Evolutionary conservation across 2,329 filamentous ascomycete species (phyloP).

Genomic region (Alternaria solani): DNA sequence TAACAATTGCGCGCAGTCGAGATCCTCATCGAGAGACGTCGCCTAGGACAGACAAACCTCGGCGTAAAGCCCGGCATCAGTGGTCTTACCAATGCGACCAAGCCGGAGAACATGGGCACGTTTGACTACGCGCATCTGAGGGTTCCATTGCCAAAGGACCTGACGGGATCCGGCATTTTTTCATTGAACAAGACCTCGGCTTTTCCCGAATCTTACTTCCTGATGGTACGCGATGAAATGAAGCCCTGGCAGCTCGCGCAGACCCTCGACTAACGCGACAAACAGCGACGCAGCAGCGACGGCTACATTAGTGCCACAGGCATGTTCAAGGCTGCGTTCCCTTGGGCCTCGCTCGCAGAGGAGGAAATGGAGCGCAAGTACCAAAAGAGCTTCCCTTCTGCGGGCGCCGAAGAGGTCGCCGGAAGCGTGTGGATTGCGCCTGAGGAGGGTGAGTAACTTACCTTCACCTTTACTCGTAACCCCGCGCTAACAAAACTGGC

Average conservation of each 20-base stretch:
- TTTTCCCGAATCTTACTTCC: slow-evolving; percentile 88
- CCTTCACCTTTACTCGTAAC: not conserved
- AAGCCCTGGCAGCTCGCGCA: slow-evolving; percentile 14
- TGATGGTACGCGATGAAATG: slow-evolving; percentile 71
- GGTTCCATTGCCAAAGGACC: slow-evolving; percentile 88
- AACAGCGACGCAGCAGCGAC: slow-evolving; percentile 79
- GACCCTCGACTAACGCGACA: slow-evolving; percentile 37
- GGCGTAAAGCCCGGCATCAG: slow-evolving; percentile 79
- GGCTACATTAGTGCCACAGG: slow-evolving; percentile 86
- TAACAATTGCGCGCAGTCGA: slow-evolving; percentile 51
- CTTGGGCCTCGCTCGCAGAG: slow-evolving; percentile 75
- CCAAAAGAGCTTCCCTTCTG: slow-evolving; percentile 82
- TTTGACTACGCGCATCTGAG: slow-evolving; percentile 98
- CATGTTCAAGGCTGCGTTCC: slow-evolving; percentile 92
- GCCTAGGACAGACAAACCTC: slow-evolving; percentile 91
- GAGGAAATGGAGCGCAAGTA: slow-evolving; percentile 81
- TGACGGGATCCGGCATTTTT: slow-evolving; percentile 90
- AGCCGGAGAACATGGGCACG: slow-evolving; percentile 75
- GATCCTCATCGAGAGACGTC: slow-evolving; percentile 78
- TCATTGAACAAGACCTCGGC: slow-evolving; percentile 68
- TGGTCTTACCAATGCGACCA: slow-evolving; percentile 74
- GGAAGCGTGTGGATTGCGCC: slow-evolving; percentile 97
- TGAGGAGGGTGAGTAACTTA: slow-evolving; percentile 63
- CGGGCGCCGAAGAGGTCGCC: slow-evolving; percentile 89
- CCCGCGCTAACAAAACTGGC: slow-evolving; percentile 28